Evolutionary conservation across 2,329 filamentous ascomycete genomes (phyloP), one percentile per base, ranked within the genome.

Genomic region (Fusarium pilosicola): DNA sequence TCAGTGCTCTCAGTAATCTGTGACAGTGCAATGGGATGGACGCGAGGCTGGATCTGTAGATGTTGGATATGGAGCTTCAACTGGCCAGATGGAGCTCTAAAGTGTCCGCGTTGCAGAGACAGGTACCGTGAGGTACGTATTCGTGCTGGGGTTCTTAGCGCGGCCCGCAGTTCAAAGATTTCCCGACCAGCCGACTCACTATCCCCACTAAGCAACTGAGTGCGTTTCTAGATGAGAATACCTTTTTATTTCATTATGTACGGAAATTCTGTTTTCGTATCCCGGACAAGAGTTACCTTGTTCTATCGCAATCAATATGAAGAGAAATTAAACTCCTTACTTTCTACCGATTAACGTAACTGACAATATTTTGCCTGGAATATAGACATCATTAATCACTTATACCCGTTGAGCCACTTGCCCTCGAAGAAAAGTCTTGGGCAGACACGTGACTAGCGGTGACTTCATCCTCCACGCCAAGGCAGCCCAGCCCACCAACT

Each of bases 21-120:
- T 34, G 24, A 36, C 24, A 51, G 28, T 51, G 30, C n/a, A 30
- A 20, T 36, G 26, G n/a, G 32, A 57, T 60, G 49, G 22, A 55
- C 20, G 24, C 57, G 57, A 67, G 39, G 51, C 44, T 67, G 68
- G 45, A 51, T 55, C 44, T 67, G 69, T 56, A 55, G 67, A 70
- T 70, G 72, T 62, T 75, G 49, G 58, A 70, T 67, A 64, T 68
- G 56, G 62, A 69, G 72, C 67, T 68, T 60, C 69, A 77, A 77
- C 77, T 72, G 77, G 76, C 75, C 76, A 78, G 77, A 77, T 78
- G 76, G 77, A 78, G 75, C 75, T 78, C 58, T 56, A 70, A n/a
- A 36, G 59, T 42, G 30, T 56, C 51, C 59, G 58, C 39, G 59
- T 62, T 45, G 38, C 26, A 60, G 30, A 41, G 38, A 48, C 44